phyloP scores from a whole-genome alignment of 805 yeast genomes.

The Saccharomycopsis schoenii region DNA sequence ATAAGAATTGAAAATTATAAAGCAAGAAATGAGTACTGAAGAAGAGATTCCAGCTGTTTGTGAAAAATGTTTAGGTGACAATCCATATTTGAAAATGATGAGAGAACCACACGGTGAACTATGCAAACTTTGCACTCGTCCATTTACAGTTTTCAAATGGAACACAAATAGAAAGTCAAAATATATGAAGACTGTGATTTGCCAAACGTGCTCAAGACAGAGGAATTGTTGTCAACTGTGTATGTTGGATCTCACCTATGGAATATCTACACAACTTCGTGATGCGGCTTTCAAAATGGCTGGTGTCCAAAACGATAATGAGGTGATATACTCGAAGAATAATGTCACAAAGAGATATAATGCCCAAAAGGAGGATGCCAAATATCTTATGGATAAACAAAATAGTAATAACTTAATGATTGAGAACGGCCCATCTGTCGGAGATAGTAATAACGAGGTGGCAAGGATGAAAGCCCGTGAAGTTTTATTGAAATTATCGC shows the following conservation, averaged over 20 bases:
- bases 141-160: conserved; percentile 79
- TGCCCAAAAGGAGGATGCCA: conserved; percentile 38
- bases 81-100: conserved; percentile 58
- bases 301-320: conserved; percentile 32
- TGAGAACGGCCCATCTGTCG: conserved; percentile 7
- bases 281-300: conserved; percentile 76
- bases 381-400: conserved; percentile 22
- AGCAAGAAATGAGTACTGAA: not conserved
- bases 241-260: conserved; percentile 70
- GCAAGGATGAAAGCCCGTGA: conserved; percentile 36
- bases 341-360: conserved; percentile 45
- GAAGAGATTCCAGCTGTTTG: conserved; percentile 57
- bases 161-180: conserved; percentile 34
- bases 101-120: conserved; percentile 65
- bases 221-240: conserved; percentile 85
- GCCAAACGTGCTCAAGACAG: conserved; percentile 69
- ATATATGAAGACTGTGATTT: conserved; percentile 56
- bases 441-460: conserved; percentile 22
- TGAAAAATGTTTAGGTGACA: conserved; percentile 57
- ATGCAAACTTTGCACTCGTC: conserved; percentile 77
- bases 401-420: conserved; percentile 2
- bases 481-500: conserved; percentile 41
- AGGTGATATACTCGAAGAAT: conserved; percentile 36
- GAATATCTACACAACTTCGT: conserved; percentile 68
- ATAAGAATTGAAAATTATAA: not conserved